Conservation (phyloP, 2,329 filamentous ascomycete species). For the Biscogniauxia sp. region DNA sequence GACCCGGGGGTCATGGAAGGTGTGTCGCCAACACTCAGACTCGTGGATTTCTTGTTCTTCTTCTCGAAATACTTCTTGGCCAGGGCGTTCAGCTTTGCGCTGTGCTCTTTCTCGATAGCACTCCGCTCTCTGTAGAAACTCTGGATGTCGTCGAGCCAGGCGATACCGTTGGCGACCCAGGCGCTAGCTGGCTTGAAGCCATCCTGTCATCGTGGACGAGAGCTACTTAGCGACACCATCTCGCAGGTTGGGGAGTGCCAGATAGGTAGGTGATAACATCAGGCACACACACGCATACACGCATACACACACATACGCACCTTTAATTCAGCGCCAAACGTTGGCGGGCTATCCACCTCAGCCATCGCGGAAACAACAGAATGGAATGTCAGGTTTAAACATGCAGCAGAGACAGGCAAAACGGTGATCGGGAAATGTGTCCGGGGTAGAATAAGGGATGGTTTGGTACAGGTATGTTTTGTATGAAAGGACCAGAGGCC, state of each 20-base stretch:
- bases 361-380: conserved; percentile 56
- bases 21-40: conserved; percentile 88
- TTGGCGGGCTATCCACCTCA: conserved; percentile 77
- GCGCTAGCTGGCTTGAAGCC: conserved; percentile 92
- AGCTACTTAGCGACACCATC: conserved; percentile 7
- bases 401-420: conserved; percentile 21
- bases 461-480: neutral
- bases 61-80: conserved; percentile 98
- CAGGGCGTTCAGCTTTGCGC: conserved; percentile 77
- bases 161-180: conserved; percentile 87
- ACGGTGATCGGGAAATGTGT: conserved; percentile 3
- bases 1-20: conserved; percentile 92
- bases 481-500: neutral
- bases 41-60: conserved; percentile 86
- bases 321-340: conserved; percentile 94
- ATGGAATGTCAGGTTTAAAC: conserved; percentile 13
- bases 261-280: no score
- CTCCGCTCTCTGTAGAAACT: conserved; percentile 95
- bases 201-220: conserved; percentile 58
- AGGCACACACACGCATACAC: no score
- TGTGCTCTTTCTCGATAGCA: conserved; percentile 95
- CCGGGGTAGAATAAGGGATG: neutral
- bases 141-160: conserved; percentile 95
- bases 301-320: conserved; percentile 47
- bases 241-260: conserved; percentile 19